Percentiles rank a stretch among this genome's conserved stretches.
Evolutionary conservation across 495 filamentous ascomycete species (phyloP).

Genomic region (Chaetomium fimeti): DNA sequence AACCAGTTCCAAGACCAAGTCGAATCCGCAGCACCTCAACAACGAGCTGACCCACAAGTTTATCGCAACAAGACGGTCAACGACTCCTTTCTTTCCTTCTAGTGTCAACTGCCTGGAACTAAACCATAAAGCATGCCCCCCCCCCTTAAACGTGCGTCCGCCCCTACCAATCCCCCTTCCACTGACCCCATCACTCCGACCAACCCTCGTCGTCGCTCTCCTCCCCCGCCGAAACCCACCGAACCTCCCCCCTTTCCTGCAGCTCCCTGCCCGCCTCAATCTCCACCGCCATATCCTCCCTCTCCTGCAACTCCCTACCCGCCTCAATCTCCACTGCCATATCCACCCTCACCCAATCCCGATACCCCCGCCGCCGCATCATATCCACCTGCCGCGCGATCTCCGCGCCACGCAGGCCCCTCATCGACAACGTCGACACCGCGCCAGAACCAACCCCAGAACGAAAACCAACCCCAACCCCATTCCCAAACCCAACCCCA

Average conservation of each 20-base stretch:
- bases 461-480: no score
- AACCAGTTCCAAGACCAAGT: background rate
- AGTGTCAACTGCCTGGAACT: no score
- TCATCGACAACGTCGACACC: background rate
- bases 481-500: no score
- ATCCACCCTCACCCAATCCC: conserved; percentile 17
- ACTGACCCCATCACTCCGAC: background rate
- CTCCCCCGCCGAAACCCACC: background rate
- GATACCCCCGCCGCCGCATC: conserved; percentile 6
- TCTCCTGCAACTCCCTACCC: background rate
- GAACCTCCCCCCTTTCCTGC: background rate
- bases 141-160: no score
- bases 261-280: conserved; percentile 11
- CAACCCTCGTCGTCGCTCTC: background rate
- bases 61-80: no score
- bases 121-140: no score
- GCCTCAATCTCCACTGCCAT: conserved; percentile 23
- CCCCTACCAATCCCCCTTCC: background rate
- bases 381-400: conserved; percentile 11
- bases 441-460: no score
- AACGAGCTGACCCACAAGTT: no score
- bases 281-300: conserved; percentile 13
- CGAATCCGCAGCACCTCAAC: background rate
- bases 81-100: no score
- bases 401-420: conserved; percentile 7